A percentile compares a stretch with the other conserved stretches of the same genome.
phyloP scores from a whole-genome alignment of 2,329 filamentous ascomycete species.

The Aspergillus brasiliensis region DNA sequence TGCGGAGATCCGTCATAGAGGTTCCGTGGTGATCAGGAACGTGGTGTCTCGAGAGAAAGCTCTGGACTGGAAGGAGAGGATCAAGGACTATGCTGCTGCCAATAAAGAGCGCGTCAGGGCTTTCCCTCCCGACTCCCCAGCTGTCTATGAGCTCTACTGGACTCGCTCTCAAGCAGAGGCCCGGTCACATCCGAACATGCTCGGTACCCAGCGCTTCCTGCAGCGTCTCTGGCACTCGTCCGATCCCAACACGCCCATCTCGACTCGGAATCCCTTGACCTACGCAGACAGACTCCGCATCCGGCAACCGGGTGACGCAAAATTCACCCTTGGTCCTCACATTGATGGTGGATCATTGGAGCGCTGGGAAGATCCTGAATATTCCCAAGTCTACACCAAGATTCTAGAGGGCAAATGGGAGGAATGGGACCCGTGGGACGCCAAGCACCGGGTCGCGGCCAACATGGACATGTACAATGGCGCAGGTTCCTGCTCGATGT shows the following conservation, averaged over 20 bases:
- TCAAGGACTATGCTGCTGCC: conserved; percentile 65
- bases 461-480: conserved; percentile 77
- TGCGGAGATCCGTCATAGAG: conserved; percentile 60
- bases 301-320: conserved; percentile 68
- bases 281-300: conserved; percentile 76
- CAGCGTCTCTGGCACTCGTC: conserved; percentile 66
- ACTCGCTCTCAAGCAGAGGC: conserved; percentile 68
- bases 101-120: conserved; percentile 59
- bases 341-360: conserved; percentile 74
- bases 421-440: conserved; percentile 79
- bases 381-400: conserved; percentile 71
- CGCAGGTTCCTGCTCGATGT: conserved; percentile 78
- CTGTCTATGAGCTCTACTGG: conserved; percentile 78
- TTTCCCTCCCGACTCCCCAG: conserved; percentile 67
- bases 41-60: conserved; percentile 67
- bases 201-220: conserved; percentile 63
- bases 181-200: conserved; percentile 65
- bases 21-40: conserved; percentile 65
- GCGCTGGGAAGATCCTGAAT: conserved; percentile 71
- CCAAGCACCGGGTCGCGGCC: conserved; percentile 66
- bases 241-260: conserved; percentile 48
- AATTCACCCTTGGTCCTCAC: conserved; percentile 73
- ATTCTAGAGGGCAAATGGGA: conserved; percentile 80
- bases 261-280: conserved; percentile 61
- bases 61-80: conserved; percentile 63